These are phyloP conservation scores for Acacia crassicarpa DNA, from an alignment of 306 rosid species.

Conservation along the genomic window DNA sequence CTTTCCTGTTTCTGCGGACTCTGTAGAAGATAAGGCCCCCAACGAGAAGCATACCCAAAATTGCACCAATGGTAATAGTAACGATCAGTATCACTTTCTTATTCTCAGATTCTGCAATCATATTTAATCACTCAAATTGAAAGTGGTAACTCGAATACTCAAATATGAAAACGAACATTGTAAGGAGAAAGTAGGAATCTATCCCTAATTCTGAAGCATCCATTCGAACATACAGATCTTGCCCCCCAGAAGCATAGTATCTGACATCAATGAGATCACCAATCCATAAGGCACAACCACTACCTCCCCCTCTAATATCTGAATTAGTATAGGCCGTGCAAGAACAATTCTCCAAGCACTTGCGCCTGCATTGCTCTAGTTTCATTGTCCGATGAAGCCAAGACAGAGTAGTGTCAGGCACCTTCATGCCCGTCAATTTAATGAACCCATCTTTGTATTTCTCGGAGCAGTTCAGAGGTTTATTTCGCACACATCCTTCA, in stretches of 20 bases:
- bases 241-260: background rate
- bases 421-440: background rate
- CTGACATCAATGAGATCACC: background rate
- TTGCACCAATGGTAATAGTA: background rate
- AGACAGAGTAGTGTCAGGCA: background rate
- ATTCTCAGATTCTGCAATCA: background rate
- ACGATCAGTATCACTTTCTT: background rate
- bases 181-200: background rate
- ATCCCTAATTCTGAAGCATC: background rate
- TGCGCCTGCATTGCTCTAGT: background rate
- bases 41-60: background rate
- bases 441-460: background rate
- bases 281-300: constrained; percentile 1
- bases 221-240: background rate
- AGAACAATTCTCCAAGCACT: background rate
- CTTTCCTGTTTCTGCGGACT: background rate
- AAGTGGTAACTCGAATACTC: background rate
- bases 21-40: background rate
- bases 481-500: background rate
- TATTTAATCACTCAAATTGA: background rate
- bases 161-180: background rate
- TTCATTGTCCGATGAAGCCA: background rate
- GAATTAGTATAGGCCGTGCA: background rate
- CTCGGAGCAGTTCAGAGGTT: background rate
- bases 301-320: background rate